Base-by-base conservation (phyloP, 305 asterid species). In the Fraxinus angustifolia region DNA sequence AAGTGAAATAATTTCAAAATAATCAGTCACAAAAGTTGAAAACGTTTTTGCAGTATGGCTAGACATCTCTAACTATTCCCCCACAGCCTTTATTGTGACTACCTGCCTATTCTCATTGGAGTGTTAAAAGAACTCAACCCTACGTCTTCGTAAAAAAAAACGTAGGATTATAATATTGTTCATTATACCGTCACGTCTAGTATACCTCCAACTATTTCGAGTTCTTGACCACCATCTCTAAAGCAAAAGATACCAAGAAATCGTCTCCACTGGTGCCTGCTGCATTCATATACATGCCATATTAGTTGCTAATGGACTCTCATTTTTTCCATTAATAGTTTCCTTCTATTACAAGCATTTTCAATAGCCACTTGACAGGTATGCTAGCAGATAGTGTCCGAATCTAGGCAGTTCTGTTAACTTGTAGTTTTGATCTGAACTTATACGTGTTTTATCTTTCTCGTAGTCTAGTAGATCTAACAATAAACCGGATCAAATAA, bases 21-120 rank as follows among this genome's bases (percentile, higher is more conserved):
- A 45, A 45, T 11, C 33, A 11, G 75, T 58, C 40, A 53, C 40
- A 81, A 85, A 82, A 78, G 88, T 80, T 82, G 10, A 73, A 50
- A 78, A 21, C 76, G 40, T 78, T 40, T 40, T 26, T 31, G 78
- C 23, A 28, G 53, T 53, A 81, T 16, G 76, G 50, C 58, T 16
- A 36, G 21, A 31, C 2, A 74, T 8, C 74, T 62, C 50, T 8
- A 62, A 19, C 19, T 60, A 58, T 23, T 42, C 53, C n/a, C n/a
- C 50, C n/a, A 42, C 53, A 11, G n/a, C 53, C 53, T 42, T 42
- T 42, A 42, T 77, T 38, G 42, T 60, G 30, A 17, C 68, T 56
- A 74, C 31, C 31, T 11, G 2, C 48, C 50, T 60, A 17, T 71
- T 76, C 78, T 35, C 40, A 35, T 8, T 6, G 40, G 8, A 35